Evolutionary conservation across 768 basidiomycete species (phyloP), one percentile per base, ranked within the genome.

Genomic region (Mycena alexandri): DNA sequence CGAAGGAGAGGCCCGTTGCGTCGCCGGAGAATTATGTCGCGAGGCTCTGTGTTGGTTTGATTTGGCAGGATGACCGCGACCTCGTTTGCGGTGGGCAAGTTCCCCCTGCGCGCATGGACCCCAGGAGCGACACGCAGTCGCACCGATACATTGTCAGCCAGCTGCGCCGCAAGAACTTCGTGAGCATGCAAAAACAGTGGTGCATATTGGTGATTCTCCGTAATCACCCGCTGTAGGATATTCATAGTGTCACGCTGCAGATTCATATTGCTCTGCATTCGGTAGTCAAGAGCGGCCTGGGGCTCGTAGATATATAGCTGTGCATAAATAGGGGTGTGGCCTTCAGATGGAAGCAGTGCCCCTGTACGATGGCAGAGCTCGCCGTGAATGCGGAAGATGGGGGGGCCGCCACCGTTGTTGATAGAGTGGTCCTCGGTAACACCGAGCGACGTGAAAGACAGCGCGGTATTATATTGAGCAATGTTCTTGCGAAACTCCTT

Each of bases 281-380:
- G 51, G 22, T 63, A 29, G n/a, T 75, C 5, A 0, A 75, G 69
- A 0, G 77, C 78, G 9, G 70, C 68, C 0, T 54, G 13, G n/a
- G 80, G 74, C 73, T 82, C 79, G 74, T 79, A 73, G 9, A 84
- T 77, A 47, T 81, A 81, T 0, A 82, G 73, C 46, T 84, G 80
- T 8, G 79, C 79, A 77, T 75, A 81, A 3, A 33, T 34, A n/a
- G n/a, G 0, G 78, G 73, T 3, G 47, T 51, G 0, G 25, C 1
- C 25, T 63, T 73, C 12, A 61, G 56, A 10, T 43, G 81, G 79
- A 12, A 68, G 62, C 0, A 83, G 71, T 21, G 74, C 59, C 0
- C 78, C 79, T 24, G 75, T 63, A 0, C 69, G 67, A 73, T 84
- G 81, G 57, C 74, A 75, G 1, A 82, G 77, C 24, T 73, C 53